Base-by-base conservation (phyloP, 768 basidiomycete species). In the Hygrophoropsis aurantiaca region DNA sequence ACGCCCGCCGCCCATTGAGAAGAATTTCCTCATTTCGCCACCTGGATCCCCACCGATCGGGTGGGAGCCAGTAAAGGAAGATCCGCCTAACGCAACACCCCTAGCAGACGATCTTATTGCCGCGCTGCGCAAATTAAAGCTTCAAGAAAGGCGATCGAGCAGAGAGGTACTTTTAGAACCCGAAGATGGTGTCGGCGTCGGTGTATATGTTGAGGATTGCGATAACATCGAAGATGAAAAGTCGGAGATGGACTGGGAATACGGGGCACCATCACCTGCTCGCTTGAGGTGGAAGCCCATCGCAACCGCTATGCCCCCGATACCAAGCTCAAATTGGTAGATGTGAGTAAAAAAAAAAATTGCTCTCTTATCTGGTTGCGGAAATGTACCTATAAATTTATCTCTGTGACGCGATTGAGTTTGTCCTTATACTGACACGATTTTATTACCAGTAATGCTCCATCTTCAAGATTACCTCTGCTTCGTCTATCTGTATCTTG, bases 11-110 rank as follows among this genome's bases (percentile, higher is more conserved):
- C 69, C 77, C 0, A 55, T 84, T 32, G 88, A 94, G 57, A 92
- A 92, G 69, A 98, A 98, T 70, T 98, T 97, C 69, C 78, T 99
- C 39, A 94, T 99, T 53, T 98, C 97, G 0, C 97, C 97, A 0
- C 97, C 97, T 3, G 97, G 97, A 4, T 97, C 94, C 0, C 97
- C 97, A 0, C 97, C 97, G 0, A 84, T 94, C 1, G 97, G 94
- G 3, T 99, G 97, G 97, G 93, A 97, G 60, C 92, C 79, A 19
- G 80, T 94, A 47, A 73, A 73, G 41, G 95, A 98, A 66, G 93
- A 94, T 7, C 90, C 92, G 15, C 95, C 95, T 0, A 97, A 97
- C 60, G 62, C 72, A 3, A 69, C 78, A 2, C 86, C 93, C 4
- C 79, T 97, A 20, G 95, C 95, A 0, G 83, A 88, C 19, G 95